Evolutionary conservation across 306 rosid genomes (phyloP).

Genomic region (cucumber (Cucumis sativus)): DNA sequence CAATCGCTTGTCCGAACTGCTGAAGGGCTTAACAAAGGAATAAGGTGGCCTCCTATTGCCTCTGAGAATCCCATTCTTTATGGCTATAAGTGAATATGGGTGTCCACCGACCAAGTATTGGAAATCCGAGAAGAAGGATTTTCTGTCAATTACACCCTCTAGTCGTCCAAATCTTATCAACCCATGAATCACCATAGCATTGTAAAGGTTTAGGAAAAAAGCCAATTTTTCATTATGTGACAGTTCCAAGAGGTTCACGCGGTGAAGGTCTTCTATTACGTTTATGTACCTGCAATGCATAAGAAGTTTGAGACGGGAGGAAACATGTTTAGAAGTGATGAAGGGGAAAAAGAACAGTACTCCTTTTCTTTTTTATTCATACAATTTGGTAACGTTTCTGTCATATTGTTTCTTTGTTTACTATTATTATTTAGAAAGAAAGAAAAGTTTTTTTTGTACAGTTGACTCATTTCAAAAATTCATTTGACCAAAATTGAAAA

Average conservation of each 20-base stretch:
- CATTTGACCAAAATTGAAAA: too few relatives aligned
- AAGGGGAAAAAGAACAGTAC: neutral
- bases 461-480: too few relatives aligned
- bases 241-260: slow-evolving; percentile 51
- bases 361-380: neutral
- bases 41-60: slow-evolving; percentile 73
- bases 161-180: slow-evolving; percentile 54
- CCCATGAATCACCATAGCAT: slow-evolving; percentile 94
- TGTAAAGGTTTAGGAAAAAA: slow-evolving; percentile 78
- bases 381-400: too few relatives aligned
- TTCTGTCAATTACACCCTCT: slow-evolving; percentile 64
- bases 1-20: slow-evolving; percentile 49
- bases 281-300: slow-evolving; percentile 63
- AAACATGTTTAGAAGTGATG: neutral
- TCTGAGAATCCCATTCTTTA: slow-evolving; percentile 76
- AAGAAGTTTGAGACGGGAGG: slow-evolving; percentile 3
- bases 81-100: slow-evolving; percentile 49
- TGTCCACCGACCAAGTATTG: slow-evolving; percentile 72
- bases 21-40: slow-evolving; percentile 54
- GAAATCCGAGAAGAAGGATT: slow-evolving; percentile 63
- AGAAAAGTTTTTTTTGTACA: too few relatives aligned
- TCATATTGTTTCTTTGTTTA: too few relatives aligned
- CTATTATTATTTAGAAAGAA: too few relatives aligned
- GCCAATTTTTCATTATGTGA: slow-evolving; percentile 61
- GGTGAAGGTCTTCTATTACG: slow-evolving; percentile 61